phyloP scores from a whole-genome alignment of 371 early-diverging fungal species.

The Phascolomyces articulosus region DNA sequence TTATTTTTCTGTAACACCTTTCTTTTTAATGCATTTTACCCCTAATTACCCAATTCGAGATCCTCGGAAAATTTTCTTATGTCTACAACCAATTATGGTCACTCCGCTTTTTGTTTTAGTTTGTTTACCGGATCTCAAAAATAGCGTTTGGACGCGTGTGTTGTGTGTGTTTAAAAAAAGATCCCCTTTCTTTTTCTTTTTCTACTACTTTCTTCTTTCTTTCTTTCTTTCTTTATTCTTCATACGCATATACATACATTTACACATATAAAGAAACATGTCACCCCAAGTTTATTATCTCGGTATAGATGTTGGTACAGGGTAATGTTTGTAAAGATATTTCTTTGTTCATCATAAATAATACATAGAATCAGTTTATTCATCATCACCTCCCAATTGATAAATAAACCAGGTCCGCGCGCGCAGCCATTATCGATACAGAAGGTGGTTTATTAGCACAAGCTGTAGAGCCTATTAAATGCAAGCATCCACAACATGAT shows the following conservation, averaged over 20 bases:
- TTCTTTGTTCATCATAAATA: background rate
- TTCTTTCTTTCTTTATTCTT: background rate
- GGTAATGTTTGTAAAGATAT: constrained; percentile 34
- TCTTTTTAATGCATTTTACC: background rate
- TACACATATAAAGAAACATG: background rate
- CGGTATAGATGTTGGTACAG: constrained; percentile 77
- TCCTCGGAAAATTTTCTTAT: constrained; percentile 3
- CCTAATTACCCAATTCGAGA: background rate
- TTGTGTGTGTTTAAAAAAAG: background rate
- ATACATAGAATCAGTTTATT: background rate
- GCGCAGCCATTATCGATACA: constrained; percentile 62
- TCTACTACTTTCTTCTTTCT: background rate
- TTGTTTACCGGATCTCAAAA: background rate
- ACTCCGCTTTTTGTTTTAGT: background rate
- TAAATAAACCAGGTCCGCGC: constrained; percentile 38
- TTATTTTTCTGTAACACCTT: background rate
- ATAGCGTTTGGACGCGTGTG: background rate
- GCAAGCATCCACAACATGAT: constrained; percentile 54
- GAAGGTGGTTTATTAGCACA: constrained; percentile 53
- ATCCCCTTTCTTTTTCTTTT: constrained; percentile 3
- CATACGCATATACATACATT: too few relatives aligned
- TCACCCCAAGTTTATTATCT: constrained; percentile 45
- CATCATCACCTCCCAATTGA: background rate
- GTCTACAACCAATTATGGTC: background rate
- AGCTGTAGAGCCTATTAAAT: constrained; percentile 50